A percentile compares a stretch with the other conserved stretches of the same genome.
These are phyloP conservation scores for Cladosporium sp. DNA, from an alignment of 2,329 filamentous ascomycete genomes.

Conservation along the genomic window DNA sequence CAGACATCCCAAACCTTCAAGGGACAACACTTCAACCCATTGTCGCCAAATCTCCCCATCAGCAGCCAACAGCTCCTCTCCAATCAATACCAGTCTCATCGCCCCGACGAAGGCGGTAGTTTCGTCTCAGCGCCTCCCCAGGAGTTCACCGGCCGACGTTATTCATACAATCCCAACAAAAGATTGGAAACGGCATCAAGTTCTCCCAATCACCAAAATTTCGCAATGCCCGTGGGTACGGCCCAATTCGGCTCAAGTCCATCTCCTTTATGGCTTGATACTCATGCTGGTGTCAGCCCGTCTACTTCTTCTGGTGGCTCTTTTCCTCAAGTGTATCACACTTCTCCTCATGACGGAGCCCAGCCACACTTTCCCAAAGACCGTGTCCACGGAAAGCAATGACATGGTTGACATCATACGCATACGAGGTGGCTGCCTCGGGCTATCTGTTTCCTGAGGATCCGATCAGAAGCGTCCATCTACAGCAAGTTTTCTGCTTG, in stretches of 20 bases:
- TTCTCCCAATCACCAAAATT: not conserved
- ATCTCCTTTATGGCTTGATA: not conserved
- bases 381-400: too few relatives aligned
- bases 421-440: too few relatives aligned
- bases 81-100: conserved; percentile 14
- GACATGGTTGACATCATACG: too few relatives aligned
- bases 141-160: too few relatives aligned
- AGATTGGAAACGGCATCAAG: conserved; percentile 19
- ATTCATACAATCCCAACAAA: conserved; percentile 43
- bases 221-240: not conserved
- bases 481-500: too few relatives aligned
- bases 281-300: not conserved
- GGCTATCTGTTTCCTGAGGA: too few relatives aligned
- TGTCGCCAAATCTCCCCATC: conserved; percentile 48
- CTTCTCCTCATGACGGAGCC: not conserved
- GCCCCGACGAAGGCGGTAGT: too few relatives aligned
- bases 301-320: not conserved
- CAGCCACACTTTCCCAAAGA: too few relatives aligned
- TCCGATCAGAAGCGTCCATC: too few relatives aligned
- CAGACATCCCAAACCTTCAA: not conserved
- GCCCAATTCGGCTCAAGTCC: not conserved
- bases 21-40: conserved; percentile 25
- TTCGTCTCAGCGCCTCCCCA: too few relatives aligned
- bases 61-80: conserved; percentile 52
- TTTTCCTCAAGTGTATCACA: too few relatives aligned